These are phyloP conservation scores for Euphorbia pulcherrima DNA, from an alignment of 345 rosid species.

Conservation along the genomic window DNA sequence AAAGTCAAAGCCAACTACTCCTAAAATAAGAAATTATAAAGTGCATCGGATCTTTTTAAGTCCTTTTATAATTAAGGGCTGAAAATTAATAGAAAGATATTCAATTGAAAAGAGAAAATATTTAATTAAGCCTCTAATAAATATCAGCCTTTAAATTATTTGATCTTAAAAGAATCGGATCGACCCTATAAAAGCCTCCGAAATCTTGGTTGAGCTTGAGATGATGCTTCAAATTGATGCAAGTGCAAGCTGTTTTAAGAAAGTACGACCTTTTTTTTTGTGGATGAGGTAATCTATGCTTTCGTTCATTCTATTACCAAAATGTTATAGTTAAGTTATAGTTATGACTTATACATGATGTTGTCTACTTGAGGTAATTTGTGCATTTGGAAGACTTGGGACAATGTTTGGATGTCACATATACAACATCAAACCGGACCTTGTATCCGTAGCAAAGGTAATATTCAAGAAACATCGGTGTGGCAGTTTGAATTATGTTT, in stretches of 20 bases:
- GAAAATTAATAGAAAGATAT: too few species aligned
- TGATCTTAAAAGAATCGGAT: too few species aligned
- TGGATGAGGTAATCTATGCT: conserved; percentile 67
- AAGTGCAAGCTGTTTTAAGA: conserved; percentile 89
- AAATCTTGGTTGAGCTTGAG: background rate
- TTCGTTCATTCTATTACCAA: background rate
- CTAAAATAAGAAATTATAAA: too few species aligned
- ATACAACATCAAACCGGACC: conserved; percentile 87
- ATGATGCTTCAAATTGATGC: conserved; percentile 14
- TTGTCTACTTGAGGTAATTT: conserved; percentile 56
- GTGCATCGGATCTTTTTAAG: conserved; percentile 87
- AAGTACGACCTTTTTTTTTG: conserved; percentile 87
- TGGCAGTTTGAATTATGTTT: background rate
- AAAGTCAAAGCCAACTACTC: too few species aligned
- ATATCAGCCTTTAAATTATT: too few species aligned
- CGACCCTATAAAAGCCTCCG: too few species aligned
- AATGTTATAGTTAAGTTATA: background rate
- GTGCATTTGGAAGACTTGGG: conserved; percentile 98
- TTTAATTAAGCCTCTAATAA: background rate
- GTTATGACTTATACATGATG: background rate
- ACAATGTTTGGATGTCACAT: conserved; percentile 91
- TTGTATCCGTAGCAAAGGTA: conserved; percentile 88
- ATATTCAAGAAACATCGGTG: conserved; percentile 15
- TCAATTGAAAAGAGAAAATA: conserved; percentile 22
- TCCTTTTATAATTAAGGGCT: too few species aligned